A percentile compares a stretch with the other conserved stretches of the same genome.
These are phyloP conservation scores for Leishmania major DNA, from an alignment of 208 protist species.

Conservation along the genomic window DNA sequence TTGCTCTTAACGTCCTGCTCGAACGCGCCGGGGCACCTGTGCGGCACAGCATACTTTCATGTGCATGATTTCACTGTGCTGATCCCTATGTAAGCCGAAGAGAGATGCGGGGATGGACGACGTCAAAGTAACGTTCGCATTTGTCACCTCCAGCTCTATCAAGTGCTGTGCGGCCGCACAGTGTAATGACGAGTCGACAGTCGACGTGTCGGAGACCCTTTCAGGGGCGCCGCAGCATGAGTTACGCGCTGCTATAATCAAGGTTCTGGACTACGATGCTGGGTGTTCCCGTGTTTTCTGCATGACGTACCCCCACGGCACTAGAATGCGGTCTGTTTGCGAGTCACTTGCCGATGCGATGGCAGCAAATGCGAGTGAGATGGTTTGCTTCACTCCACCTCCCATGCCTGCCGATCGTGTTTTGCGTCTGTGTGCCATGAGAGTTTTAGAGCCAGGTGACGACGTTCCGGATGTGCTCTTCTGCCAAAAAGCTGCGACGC, in stretches of 20 bases:
- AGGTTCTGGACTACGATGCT: conserved; percentile 18
- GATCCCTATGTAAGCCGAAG: not conserved
- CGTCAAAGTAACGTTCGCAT: conserved; percentile 32
- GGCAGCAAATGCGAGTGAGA: not conserved
- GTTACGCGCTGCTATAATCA: not conserved
- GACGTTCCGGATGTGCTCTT: conserved; percentile 43
- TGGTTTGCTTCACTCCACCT: conserved; percentile 31
- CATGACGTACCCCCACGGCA: not conserved
- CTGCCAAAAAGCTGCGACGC: conserved; percentile 30
- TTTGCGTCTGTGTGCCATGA: conserved; percentile 12
- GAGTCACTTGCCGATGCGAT: not conserved
- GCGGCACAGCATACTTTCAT: not conserved
- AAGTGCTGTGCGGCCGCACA: conserved; percentile 12
- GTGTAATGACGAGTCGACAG: not conserved
- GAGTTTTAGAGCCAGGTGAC: conserved; percentile 30
- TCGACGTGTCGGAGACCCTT: not conserved
- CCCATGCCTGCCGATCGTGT: conserved; percentile 10
- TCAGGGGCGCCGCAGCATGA: not conserved
- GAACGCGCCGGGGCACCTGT: not conserved
- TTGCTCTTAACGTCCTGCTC: not conserved
- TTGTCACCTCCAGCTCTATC: conserved; percentile 18
- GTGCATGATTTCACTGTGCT: not conserved
- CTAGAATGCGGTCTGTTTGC: conserved; percentile 5
- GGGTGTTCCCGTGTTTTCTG: conserved; percentile 12
- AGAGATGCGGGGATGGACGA: conserved; percentile 4